A percentile compares a stretch with the other conserved stretches of the same genome.
phyloP scores from a whole-genome alignment of 2,329 filamentous ascomycete species.

The Fusarium camptoceras region DNA sequence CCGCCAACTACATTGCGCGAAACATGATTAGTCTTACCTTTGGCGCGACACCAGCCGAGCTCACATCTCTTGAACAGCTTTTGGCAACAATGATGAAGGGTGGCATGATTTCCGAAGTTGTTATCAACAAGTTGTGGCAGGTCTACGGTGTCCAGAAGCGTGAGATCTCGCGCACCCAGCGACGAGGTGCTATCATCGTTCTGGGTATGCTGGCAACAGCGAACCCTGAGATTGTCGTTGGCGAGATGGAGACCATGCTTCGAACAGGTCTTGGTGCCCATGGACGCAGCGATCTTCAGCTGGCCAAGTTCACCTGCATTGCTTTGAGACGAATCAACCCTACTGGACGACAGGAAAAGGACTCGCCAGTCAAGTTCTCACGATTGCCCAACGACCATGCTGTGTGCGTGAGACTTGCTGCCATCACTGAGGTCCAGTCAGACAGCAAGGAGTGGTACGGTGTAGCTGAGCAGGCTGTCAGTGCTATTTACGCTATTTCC shows the following conservation, averaged over 20 bases:
- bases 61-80: constrained; percentile 95
- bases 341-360: constrained; percentile 81
- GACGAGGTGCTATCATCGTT: constrained; percentile 93
- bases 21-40: constrained; percentile 99
- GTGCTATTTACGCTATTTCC: constrained; percentile 92
- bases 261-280: constrained; percentile 86
- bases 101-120: constrained; percentile 84
- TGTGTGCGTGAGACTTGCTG: constrained; percentile 81
- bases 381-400: constrained; percentile 93
- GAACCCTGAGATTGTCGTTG: constrained; percentile 90
- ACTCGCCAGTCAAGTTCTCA: constrained; percentile 74
- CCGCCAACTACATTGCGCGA: constrained; percentile 93
- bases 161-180: constrained; percentile 91
- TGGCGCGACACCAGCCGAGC: constrained; percentile 90
- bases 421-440: constrained; percentile 85
- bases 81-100: constrained; percentile 98
- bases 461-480: constrained; percentile 94
- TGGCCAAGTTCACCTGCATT: constrained; percentile 96
- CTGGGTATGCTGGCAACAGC: constrained; percentile 96
- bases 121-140: constrained; percentile 95
- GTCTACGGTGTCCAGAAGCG: constrained; percentile 95
- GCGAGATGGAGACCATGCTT: constrained; percentile 94
- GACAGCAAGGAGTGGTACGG: constrained; percentile 97
- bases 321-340: constrained; percentile 92
- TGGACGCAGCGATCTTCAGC: constrained; percentile 83